A percentile compares a stretch with the other conserved stretches of the same genome.
Evolutionary conservation across 2,329 filamentous ascomycete species (phyloP).

Genomic region (Emericellopsis cladophorae): DNA sequence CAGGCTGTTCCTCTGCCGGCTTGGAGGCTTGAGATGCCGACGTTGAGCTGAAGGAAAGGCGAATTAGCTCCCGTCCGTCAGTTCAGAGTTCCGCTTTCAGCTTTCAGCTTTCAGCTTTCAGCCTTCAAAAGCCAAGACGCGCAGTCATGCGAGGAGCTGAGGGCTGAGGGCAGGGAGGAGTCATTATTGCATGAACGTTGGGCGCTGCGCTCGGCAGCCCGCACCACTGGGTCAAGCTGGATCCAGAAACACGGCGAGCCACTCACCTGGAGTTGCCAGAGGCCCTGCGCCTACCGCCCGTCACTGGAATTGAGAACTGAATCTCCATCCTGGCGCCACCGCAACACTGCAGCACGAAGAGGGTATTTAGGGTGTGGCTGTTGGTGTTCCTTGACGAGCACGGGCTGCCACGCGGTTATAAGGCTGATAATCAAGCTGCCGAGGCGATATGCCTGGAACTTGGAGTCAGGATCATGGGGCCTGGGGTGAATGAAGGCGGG

Average conservation of each 20-base stretch:
- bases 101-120: not conserved
- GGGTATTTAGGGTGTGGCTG: not conserved
- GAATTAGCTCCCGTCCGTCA: not conserved
- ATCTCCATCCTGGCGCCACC: constrained; percentile 18
- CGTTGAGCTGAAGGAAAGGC: not conserved
- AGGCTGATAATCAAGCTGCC: too few species aligned
- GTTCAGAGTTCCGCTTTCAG: not conserved
- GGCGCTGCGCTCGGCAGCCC: not conserved
- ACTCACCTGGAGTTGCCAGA: constrained; percentile 8
- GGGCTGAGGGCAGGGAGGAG: not conserved
- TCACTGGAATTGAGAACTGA: constrained; percentile 21
- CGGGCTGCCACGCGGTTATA: too few species aligned
- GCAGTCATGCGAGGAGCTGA: too few species aligned
- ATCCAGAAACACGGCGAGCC: not conserved
- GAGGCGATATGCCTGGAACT: too few species aligned
- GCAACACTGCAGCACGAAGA: not conserved
- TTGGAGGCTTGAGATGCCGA: constrained; percentile 5
- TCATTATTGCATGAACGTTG: not conserved
- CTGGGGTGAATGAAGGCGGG: not conserved
- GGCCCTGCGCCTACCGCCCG: constrained; percentile 6
- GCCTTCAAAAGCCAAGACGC: not conserved
- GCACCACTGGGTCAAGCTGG: not conserved
- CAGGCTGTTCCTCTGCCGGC: constrained; percentile 7
- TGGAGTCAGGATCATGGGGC: not conserved
- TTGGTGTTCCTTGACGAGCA: not conserved